These are phyloP conservation scores for Waitea zeae DNA, from an alignment of 1,284 basidiomycete species.

Conservation along the genomic window DNA sequence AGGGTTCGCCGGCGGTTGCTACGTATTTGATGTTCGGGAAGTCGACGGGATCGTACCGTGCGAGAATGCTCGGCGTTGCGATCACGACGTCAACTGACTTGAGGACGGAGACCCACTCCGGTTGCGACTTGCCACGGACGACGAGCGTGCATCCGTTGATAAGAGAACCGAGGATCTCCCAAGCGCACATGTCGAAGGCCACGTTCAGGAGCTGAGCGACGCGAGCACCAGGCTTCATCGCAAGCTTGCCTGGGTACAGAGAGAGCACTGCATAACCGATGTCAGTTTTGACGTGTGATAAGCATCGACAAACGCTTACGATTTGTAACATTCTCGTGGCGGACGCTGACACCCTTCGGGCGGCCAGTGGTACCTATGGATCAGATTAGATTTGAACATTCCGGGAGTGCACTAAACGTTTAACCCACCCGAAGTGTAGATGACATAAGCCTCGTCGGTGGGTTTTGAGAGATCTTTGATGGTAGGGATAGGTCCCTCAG, in stretches of 20 bases:
- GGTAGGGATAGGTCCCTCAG: too few species aligned
- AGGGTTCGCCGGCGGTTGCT: conserved; percentile 23
- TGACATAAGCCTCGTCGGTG: too few species aligned
- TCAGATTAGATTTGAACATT: too few species aligned
- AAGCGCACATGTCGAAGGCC: not conserved
- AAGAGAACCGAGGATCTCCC: not conserved
- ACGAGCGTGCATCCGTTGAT: not conserved
- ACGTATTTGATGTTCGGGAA: conserved; percentile 1
- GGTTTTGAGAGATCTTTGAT: too few species aligned
- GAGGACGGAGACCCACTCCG: not conserved
- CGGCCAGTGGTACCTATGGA: conserved; percentile 36
- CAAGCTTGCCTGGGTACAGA: conserved; percentile 31
- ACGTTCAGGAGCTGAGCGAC: not conserved
- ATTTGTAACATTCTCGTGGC: conserved; percentile 39
- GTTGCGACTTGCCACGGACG: not conserved
- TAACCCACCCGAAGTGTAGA: too few species aligned
- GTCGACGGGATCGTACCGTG: not conserved
- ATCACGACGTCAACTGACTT: not conserved
- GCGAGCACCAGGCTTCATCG: conserved; percentile 12
- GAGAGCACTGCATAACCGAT: conserved; percentile 25
- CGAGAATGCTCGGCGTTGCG: not conserved
- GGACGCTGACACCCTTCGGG: conserved; percentile 41
- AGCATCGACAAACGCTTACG: conserved; percentile 15
- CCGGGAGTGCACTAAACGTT: too few species aligned
- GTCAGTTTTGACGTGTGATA: conserved; percentile 4